Base-by-base conservation (phyloP, 2,329 filamentous ascomycete genomes). In the Fusarium sp. region DNA sequence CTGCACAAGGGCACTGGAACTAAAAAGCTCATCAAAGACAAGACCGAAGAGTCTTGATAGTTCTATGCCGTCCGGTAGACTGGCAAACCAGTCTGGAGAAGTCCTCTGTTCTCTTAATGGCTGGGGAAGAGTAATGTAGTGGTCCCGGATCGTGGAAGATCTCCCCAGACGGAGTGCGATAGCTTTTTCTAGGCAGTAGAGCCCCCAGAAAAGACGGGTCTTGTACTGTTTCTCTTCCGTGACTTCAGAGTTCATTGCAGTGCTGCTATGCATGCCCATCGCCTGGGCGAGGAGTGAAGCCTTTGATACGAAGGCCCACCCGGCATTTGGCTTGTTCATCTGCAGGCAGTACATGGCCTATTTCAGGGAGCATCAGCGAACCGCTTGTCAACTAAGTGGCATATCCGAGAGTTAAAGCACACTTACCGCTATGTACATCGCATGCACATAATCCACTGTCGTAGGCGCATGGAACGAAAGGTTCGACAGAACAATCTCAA, bases 271-370 rank as follows among this genome's bases (percentile, higher is more conserved):
- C 22, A 50, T n/a, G 25, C 45, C 45, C 3, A 50, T 50, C 8
- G 9, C 45, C 15, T 50, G 45, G 4, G 11, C 45, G 27, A 50
- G 25, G 4, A 50, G 45, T 12, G 45, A 50, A 50, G 45, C 45
- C 3, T 50, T 50, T 14, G 25, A n/a, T n/a, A 50, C 9, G 11
- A 50, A 50, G 22, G 45, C 10, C 45, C 45, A 50, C 3, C 25
- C 45, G 3, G 45, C 45, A 7, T 50, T 50, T 4, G 45, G 45
- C 45, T 50, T 50, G 25, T 50, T 50, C 45, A 50, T 50, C 45
- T 50, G 45, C 22, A 50, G 9, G 15, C 45, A 50, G 11, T 50
- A 50, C 45, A 50, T 15, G 25, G 45, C 45, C 25, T 50, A n/a
- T 50, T 30, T 9, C 7, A n/a, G 5, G 1, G 7, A 15, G 2